A percentile compares a stretch with the other conserved stretches of the same genome.
Evolutionary conservation across 164 flowering plant species (phyloP).

Genomic region (Chimonanthus praecox): DNA sequence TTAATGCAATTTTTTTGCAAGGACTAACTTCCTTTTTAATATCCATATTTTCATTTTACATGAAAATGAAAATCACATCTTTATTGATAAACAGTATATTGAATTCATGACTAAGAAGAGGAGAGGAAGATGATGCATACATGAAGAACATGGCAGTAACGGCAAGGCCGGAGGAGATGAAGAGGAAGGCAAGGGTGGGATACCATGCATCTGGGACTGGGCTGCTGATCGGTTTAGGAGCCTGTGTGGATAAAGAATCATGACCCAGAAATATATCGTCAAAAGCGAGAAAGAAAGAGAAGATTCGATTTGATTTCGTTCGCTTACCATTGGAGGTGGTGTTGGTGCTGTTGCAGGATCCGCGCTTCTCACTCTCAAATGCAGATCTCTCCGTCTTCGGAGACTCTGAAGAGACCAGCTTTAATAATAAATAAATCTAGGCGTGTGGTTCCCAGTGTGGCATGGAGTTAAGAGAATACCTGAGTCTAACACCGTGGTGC

Average conservation of each 20-base stretch:
- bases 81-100: too few relatives aligned
- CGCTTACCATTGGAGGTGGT: too few relatives aligned
- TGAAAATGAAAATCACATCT: too few relatives aligned
- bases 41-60: too few relatives aligned
- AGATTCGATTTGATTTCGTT: neutral
- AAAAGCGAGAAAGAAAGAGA: neutral
- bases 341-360: neutral
- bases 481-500: too few relatives aligned
- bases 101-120: neutral
- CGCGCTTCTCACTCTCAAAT: neutral
- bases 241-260: conserved; percentile 22
- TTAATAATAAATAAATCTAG: too few relatives aligned
- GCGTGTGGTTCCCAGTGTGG: too few relatives aligned
- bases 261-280: neutral
- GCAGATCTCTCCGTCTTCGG: neutral
- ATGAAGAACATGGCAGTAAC: conserved; percentile 89
- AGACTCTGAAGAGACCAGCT: too few relatives aligned
- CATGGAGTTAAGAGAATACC: too few relatives aligned
- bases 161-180: conserved; percentile 68
- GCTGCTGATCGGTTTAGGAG: conserved; percentile 66
- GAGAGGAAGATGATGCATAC: conserved; percentile 29
- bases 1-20: too few relatives aligned
- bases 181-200: conserved; percentile 62
- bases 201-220: conserved; percentile 78
- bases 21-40: too few relatives aligned